A percentile compares a stretch with the other conserved stretches of the same genome.
phyloP scores from a whole-genome alignment of 495 filamentous ascomycete species.

The Lindgomyces ingoldianus region DNA sequence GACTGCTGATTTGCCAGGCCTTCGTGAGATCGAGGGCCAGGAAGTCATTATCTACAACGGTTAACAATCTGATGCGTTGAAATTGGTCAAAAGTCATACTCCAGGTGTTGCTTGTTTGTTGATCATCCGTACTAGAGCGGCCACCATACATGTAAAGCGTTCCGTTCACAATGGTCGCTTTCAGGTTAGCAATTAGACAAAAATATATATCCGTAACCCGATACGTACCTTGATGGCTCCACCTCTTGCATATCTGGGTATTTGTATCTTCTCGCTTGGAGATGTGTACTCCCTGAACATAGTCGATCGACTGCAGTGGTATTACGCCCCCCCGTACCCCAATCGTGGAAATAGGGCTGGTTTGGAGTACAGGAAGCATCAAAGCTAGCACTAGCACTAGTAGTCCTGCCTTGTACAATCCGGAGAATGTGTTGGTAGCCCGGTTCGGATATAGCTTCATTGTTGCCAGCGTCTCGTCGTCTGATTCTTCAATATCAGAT shows the following conservation, averaged over 20 bases:
- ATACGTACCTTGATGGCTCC: slow-evolving; percentile 64
- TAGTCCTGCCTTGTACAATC: slow-evolving; percentile 33
- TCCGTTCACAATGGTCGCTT: slow-evolving; percentile 62
- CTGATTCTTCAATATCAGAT: slow-evolving; percentile 7
- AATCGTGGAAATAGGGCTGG: slow-evolving; percentile 27
- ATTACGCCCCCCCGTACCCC: slow-evolving; percentile 41
- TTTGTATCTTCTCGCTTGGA: slow-evolving; percentile 45
- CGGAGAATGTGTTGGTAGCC: slow-evolving; percentile 5
- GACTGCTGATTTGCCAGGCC: slow-evolving; percentile 65
- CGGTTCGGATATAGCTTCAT: slow-evolving; percentile 10
- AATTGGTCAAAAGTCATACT: slow-evolving; percentile 50
- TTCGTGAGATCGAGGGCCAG: slow-evolving; percentile 65
- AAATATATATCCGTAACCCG: background rate
- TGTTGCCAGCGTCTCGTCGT: slow-evolving; percentile 1
- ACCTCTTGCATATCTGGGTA: slow-evolving; percentile 62
- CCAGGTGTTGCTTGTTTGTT: slow-evolving; percentile 63
- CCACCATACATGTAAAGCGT: slow-evolving; percentile 78
- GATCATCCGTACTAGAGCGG: slow-evolving; percentile 52
- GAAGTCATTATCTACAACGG: slow-evolving; percentile 64
- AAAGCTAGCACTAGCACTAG: slow-evolving; percentile 36
- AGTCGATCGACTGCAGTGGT: slow-evolving; percentile 19
- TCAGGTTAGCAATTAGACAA: slow-evolving; percentile 4
- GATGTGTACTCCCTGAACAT: slow-evolving; percentile 7
- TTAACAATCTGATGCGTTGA: slow-evolving; percentile 34
- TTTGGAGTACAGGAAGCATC: slow-evolving; percentile 37